phyloP scores from a whole-genome alignment of 257 asterid genomes.

The Jacaranda mimosifolia region DNA sequence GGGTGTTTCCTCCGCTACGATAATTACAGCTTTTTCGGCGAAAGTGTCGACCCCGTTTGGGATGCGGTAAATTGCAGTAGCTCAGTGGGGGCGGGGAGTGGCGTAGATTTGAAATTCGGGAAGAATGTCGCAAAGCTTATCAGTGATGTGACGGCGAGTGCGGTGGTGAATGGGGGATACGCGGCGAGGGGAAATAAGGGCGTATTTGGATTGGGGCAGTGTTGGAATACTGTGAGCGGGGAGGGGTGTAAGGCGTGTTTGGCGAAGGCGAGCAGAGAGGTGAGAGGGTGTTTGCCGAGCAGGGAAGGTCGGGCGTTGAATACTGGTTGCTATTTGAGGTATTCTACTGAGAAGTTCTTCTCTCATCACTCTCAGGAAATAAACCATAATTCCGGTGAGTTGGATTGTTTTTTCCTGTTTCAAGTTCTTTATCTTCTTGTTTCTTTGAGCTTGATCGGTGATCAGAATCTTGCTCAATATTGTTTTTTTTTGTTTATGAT shows the following conservation, averaged over 20 bases:
- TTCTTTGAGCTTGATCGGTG: neutral
- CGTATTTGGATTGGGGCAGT: constrained; percentile 86
- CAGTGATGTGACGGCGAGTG: constrained; percentile 54
- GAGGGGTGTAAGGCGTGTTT: constrained; percentile 79
- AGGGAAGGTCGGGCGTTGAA: constrained; percentile 84
- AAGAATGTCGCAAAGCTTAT: constrained; percentile 53
- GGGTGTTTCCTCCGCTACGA: constrained; percentile 93
- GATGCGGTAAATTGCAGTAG: constrained; percentile 67
- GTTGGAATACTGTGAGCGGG: constrained; percentile 74
- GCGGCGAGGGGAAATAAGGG: constrained; percentile 62
- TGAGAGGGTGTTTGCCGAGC: constrained; percentile 65
- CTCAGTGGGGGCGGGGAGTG: constrained; percentile 37
- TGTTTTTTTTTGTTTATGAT: neutral
- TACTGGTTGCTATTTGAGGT: constrained; percentile 87
- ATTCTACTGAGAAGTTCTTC: constrained; percentile 72
- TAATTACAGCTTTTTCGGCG: constrained; percentile 54
- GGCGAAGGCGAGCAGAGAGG: constrained; percentile 66
- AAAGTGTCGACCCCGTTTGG: constrained; percentile 50
- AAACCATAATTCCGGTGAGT: constrained; percentile 53
- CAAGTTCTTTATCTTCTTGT: neutral
- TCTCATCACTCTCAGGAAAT: constrained; percentile 40
- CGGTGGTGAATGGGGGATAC: constrained; percentile 50
- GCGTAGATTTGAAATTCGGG: constrained; percentile 44
- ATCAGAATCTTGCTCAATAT: neutral
- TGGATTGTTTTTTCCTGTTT: neutral